Evolutionary conservation across 768 basidiomycete genomes (phyloP).

Genomic region (Pleurotus giganteus): DNA sequence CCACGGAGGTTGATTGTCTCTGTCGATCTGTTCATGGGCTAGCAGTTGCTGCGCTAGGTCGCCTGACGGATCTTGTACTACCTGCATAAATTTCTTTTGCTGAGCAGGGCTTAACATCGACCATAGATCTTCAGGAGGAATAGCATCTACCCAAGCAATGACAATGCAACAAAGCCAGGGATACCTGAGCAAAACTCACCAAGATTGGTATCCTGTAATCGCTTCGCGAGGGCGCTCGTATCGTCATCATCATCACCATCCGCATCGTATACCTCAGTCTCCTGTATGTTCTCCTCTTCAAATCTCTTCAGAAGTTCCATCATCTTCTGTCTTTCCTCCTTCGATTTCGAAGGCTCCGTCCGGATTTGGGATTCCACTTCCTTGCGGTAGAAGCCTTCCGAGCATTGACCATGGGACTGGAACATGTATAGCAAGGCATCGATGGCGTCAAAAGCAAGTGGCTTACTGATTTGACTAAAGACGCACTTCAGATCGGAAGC

Average conservation of each 20-base stretch:
- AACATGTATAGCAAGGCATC: constrained; percentile 8
- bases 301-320: constrained; percentile 69
- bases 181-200: constrained; percentile 37
- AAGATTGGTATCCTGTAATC: constrained; percentile 59
- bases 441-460: constrained; percentile 1
- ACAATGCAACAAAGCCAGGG: neutral
- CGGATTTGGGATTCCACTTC: constrained; percentile 67
- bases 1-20: constrained; percentile 63
- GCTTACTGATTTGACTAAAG: constrained; percentile 10
- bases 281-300: constrained; percentile 54
- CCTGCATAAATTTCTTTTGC: constrained; percentile 55
- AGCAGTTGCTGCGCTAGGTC: constrained; percentile 60
- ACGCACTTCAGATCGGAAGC: constrained; percentile 73
- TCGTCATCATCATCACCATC: constrained; percentile 36
- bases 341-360: constrained; percentile 49
- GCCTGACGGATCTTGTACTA: constrained; percentile 60
- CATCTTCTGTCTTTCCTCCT: constrained; percentile 62
- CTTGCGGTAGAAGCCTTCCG: constrained; percentile 78
- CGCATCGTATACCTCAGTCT: constrained; percentile 29
- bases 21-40: constrained; percentile 51
- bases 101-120: constrained; percentile 57
- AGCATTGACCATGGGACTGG: constrained; percentile 68
- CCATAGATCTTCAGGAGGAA: constrained; percentile 60
- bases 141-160: constrained; percentile 40
- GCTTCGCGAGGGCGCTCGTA: constrained; percentile 41